phyloP scores from a whole-genome alignment of 2,329 filamentous ascomycete genomes.

The Orbilia blumenaviensis region DNA sequence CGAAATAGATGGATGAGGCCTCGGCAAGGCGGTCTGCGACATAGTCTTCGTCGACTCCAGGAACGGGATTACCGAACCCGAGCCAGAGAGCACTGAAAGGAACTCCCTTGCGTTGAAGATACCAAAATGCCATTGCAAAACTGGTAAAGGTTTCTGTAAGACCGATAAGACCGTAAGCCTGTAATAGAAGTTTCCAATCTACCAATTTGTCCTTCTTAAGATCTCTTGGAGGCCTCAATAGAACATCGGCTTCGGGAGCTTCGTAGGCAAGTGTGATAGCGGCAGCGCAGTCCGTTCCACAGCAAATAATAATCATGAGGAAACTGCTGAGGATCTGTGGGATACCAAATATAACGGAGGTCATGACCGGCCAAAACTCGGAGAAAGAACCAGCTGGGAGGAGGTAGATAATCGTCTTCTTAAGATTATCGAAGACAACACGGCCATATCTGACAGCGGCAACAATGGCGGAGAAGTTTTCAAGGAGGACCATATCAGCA shows the following conservation, averaged over 20 bases:
- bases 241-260: constrained; percentile 77
- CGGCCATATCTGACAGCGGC: constrained; percentile 77
- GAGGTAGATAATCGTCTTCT: constrained; percentile 79
- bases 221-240: constrained; percentile 74
- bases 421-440: constrained; percentile 81
- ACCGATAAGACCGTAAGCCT: constrained; percentile 77
- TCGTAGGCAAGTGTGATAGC: constrained; percentile 80
- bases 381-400: constrained; percentile 77
- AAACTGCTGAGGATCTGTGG: constrained; percentile 78
- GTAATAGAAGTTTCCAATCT: constrained; percentile 75
- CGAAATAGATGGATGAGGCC: constrained; percentile 79
- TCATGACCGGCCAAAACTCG: constrained; percentile 80
- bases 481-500: constrained; percentile 71
- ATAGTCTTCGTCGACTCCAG: constrained; percentile 65
- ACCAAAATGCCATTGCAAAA: constrained; percentile 75
- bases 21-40: constrained; percentile 69
- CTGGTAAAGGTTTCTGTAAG: constrained; percentile 70
- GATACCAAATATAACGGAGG: constrained; percentile 75
- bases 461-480: constrained; percentile 76
- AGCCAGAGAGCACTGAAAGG: constrained; percentile 74
- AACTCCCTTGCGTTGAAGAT: constrained; percentile 71
- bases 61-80: constrained; percentile 68
- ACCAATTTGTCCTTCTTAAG: constrained; percentile 76
- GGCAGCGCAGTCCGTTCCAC: constrained; percentile 79
- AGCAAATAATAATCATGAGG: constrained; percentile 71